Evolutionary conservation across 148 eudicot species (phyloP).

Genomic region (Selenicereus undatus): DNA sequence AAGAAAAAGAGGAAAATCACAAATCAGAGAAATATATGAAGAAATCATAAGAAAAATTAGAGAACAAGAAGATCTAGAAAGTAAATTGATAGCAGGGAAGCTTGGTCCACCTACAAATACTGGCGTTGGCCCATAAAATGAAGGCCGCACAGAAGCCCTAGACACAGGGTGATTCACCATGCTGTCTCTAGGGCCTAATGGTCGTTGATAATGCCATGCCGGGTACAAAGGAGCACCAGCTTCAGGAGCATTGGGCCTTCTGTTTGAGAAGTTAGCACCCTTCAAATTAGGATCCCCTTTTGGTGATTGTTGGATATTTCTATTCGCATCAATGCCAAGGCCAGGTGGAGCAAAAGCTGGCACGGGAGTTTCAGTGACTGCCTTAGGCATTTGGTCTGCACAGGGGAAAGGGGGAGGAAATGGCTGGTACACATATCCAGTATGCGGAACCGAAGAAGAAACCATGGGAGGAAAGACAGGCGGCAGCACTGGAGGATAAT

Average conservation of each 20-base stretch:
- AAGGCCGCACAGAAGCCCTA: slow-evolving; percentile 55
- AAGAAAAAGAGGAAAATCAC: too few relatives aligned
- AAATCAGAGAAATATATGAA: too few relatives aligned
- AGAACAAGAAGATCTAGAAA: slow-evolving; percentile 2
- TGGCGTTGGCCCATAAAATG: slow-evolving; percentile 51
- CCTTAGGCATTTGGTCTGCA: slow-evolving; percentile 40
- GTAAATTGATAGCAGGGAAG: slow-evolving; percentile 56
- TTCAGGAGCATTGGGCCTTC: slow-evolving; percentile 54
- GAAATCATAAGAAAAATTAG: too few relatives aligned
- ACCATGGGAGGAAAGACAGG: slow-evolving; percentile 51
- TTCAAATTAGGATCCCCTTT: slow-evolving; percentile 42
- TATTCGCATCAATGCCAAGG: slow-evolving; percentile 35
- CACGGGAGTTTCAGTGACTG: slow-evolving; percentile 43
- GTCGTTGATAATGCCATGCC: slow-evolving; percentile 38
- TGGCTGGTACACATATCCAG: slow-evolving; percentile 62
- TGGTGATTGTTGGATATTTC: slow-evolving; percentile 43
- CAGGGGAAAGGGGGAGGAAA: slow-evolving; percentile 43
- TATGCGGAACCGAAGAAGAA: slow-evolving; percentile 44
- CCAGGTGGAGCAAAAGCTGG: slow-evolving; percentile 48
- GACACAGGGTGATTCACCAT: slow-evolving; percentile 47
- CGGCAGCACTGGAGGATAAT: slow-evolving; percentile 46
- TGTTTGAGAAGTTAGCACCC: slow-evolving; percentile 33
- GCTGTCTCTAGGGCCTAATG: slow-evolving; percentile 41
- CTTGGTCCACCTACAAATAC: slow-evolving; percentile 56
- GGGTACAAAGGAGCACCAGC: slow-evolving; percentile 40